Percentiles rank a stretch among this genome's conserved stretches.
phyloP scores from a whole-genome alignment of 2,329 filamentous ascomycete genomes.

The Drechslerella dactyloides region DNA sequence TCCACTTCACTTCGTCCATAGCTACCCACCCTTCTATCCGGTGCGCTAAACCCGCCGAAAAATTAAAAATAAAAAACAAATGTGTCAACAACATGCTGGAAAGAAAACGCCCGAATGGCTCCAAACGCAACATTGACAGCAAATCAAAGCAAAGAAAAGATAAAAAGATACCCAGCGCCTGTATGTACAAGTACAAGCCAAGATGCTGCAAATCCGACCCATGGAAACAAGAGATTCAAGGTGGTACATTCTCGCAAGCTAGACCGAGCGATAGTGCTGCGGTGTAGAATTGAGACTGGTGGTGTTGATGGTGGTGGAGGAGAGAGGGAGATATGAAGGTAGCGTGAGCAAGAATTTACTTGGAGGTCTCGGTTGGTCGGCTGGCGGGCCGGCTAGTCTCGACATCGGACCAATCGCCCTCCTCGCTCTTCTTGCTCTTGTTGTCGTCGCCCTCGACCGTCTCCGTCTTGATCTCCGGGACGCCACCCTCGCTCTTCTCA shows the following conservation, averaged over 20 bases:
- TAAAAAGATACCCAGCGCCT: conserved; percentile 21
- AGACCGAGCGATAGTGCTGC: neutral
- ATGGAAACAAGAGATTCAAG: conserved; percentile 7
- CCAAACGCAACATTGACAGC: neutral
- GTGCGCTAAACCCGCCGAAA: too few relatives aligned
- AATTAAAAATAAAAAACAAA: too few relatives aligned
- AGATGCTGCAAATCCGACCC: conserved; percentile 31
- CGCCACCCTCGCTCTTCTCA: conserved; percentile 12
- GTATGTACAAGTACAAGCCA: conserved; percentile 30
- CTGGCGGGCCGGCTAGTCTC: conserved; percentile 50
- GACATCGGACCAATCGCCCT: conserved; percentile 50
- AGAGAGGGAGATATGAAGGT: neutral
- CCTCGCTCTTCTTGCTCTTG: conserved; percentile 51
- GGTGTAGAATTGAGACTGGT: neutral
- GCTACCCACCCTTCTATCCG: too few relatives aligned
- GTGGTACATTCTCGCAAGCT: too few relatives aligned
- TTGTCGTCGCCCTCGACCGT: conserved; percentile 34
- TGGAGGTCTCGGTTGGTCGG: conserved; percentile 36
- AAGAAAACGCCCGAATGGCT: neutral
- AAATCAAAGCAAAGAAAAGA: conserved; percentile 6
- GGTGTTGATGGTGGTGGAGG: neutral
- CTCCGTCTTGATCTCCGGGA: conserved; percentile 45
- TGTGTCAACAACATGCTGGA: neutral
- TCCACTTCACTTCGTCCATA: too few relatives aligned
- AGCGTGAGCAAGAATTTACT: conserved; percentile 9